phyloP scores from a whole-genome alignment of 2,329 filamentous ascomycete genomes.

The Microcyclospora tardicrescens region DNA sequence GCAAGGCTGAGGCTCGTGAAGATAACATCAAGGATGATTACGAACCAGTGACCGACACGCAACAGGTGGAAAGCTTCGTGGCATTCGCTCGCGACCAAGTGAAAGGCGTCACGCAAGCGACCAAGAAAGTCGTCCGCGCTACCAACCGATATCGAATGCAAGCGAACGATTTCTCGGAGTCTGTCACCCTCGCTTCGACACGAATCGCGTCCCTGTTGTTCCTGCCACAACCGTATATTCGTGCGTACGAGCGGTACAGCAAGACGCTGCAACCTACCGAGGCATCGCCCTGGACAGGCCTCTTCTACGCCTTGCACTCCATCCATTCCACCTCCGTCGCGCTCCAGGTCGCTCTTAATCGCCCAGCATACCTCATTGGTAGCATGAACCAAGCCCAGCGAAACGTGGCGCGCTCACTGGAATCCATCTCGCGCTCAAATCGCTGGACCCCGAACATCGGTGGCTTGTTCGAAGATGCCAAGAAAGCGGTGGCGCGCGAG shows the following conservation, averaged over 20 bases:
- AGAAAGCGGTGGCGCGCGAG: constrained; percentile 69
- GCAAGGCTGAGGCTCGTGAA: constrained; percentile 69
- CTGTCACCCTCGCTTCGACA: constrained; percentile 41
- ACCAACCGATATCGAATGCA: constrained; percentile 60
- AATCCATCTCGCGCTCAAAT: constrained; percentile 58
- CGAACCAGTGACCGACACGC: constrained; percentile 56
- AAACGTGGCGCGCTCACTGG: constrained; percentile 64
- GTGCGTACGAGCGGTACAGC: constrained; percentile 61
- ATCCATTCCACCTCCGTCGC: constrained; percentile 76
- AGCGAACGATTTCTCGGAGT: constrained; percentile 54
- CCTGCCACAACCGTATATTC: constrained; percentile 54
- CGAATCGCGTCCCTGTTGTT: constrained; percentile 46
- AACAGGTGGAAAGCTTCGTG: constrained; percentile 86
- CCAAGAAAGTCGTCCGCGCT: constrained; percentile 67
- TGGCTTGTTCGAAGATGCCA: constrained; percentile 72
- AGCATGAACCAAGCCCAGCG: constrained; percentile 63
- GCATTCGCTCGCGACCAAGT: constrained; percentile 84
- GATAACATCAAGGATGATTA: constrained; percentile 86
- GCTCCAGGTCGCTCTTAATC: constrained; percentile 63
- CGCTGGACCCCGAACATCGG: constrained; percentile 55
- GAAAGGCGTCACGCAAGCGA: constrained; percentile 68
- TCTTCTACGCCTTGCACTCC: constrained; percentile 65
- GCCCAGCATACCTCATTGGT: constrained; percentile 64
- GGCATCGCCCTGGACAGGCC: constrained; percentile 56
- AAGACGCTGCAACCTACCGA: constrained; percentile 53